Evolutionary conservation across 805 yeast species (phyloP), one percentile per base, ranked within the genome.

Genomic region (Metschnikowia matae): DNA sequence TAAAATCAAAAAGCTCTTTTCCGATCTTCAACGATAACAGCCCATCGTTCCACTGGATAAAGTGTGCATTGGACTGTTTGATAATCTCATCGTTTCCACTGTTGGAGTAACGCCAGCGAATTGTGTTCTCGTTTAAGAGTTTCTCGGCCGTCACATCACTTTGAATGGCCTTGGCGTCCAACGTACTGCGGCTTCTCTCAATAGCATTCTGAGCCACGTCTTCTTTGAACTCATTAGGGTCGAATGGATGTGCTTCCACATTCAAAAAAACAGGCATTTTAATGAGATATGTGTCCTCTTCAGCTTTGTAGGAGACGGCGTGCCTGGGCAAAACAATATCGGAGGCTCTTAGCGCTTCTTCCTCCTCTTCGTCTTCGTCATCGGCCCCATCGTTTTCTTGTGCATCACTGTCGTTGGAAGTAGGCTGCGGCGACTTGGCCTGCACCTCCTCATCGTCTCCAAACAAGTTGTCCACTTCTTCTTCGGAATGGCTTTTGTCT

Each of bases 1-100:
- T 74, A 52, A 89, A 82, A 63, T 92, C 97, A 60, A 91, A 92
- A 55, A 85, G 77, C 68, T 94, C 99, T 43, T 78, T 77, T 32
- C 99, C 99, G 36, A 94, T 71, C 62, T 89, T 91, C 58, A 94
- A 72, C 2, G 97, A 90, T 54, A 83, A 70, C 3, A 89, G 76
- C 1, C 99, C 99, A 68, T 94, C 98, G 49, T 87, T 85, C 99
- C 99, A 94, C 65, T 89, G 87, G 34, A 94, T 79, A 50, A 92
- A 82, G 62, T 91, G 89, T 4, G 97, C 84, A 63, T 94, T 94
- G 8, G 96, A 85, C 65, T 90, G 96, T 59, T 87, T 87, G 61
- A 81, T 80, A 56, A 91, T 82, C 54, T 85, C 89, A 40, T 83
- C 84, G 48, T 77, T 72, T n/a, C 79, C 80, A 53, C 83, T 84